A percentile compares a stretch with the other conserved stretches of the same genome.
Conservation (phyloP, 1,139 yeast genomes). For the Hemisphaericaspora xylofermentans region DNA sequence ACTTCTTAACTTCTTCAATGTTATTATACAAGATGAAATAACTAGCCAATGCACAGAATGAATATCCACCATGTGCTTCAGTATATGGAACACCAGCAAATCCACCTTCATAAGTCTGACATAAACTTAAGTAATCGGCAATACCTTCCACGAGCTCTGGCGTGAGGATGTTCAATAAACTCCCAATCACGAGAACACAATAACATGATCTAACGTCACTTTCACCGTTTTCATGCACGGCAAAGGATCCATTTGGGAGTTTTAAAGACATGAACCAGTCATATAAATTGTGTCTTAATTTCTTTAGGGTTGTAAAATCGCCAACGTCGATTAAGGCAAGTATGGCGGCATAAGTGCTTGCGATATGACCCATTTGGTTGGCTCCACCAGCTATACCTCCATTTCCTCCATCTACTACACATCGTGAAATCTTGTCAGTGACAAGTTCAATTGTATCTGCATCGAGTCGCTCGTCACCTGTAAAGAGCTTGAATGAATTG, state of each 20-base stretch:
- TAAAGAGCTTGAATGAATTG: slow-evolving; percentile 39
- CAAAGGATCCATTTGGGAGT: slow-evolving; percentile 67
- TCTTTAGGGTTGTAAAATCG: slow-evolving; percentile 33
- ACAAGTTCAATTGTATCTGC: slow-evolving; percentile 8
- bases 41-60: slow-evolving; percentile 85
- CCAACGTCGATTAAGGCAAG: slow-evolving; percentile 58
- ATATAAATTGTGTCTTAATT: slow-evolving; percentile 41
- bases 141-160: slow-evolving; percentile 57
- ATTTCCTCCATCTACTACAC: slow-evolving; percentile 30
- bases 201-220: slow-evolving; percentile 83
- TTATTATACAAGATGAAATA: slow-evolving; percentile 39
- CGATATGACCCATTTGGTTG: slow-evolving; percentile 80
- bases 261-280: slow-evolving; percentile 70
- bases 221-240: slow-evolving; percentile 80
- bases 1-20: neutral
- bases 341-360: slow-evolving; percentile 80
- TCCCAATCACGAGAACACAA: slow-evolving; percentile 78
- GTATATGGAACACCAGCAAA: slow-evolving; percentile 78
- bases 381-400: slow-evolving; percentile 89
- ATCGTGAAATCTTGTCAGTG: slow-evolving; percentile 25
- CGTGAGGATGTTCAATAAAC: slow-evolving; percentile 62
- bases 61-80: slow-evolving; percentile 98
- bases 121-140: slow-evolving; percentile 58
- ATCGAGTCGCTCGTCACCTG: neutral
- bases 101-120: slow-evolving; percentile 96